A percentile compares a stretch with the other conserved stretches of the same genome.
These are phyloP conservation scores for Casuarina glauca DNA, from an alignment of 306 rosid species.

Conservation along the genomic window DNA sequence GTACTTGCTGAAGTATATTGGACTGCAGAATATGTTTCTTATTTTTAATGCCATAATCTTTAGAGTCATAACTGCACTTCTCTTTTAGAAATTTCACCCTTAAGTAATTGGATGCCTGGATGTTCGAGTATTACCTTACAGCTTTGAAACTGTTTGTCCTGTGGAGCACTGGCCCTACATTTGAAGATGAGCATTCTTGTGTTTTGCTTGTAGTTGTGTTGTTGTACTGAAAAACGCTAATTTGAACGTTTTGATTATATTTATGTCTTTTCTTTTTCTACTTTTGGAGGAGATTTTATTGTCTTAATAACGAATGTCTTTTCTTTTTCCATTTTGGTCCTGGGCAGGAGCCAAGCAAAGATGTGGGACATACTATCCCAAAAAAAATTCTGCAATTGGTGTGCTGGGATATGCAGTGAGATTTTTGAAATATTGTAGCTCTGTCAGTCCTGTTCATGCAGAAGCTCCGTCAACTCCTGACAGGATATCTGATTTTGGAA, in stretches of 20 bases:
- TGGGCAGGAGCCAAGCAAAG: slow-evolving; percentile 63
- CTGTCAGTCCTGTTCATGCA: slow-evolving; percentile 53
- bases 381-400: slow-evolving; percentile 33
- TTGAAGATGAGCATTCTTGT: neutral
- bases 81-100: neutral
- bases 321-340: slow-evolving; percentile 26
- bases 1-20: slow-evolving; percentile 5
- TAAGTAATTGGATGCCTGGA: slow-evolving; percentile 8
- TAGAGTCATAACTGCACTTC: neutral
- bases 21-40: neutral
- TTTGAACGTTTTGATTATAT: slow-evolving; percentile 12
- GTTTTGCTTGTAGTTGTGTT: slow-evolving; percentile 19
- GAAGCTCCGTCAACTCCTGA: slow-evolving; percentile 87
- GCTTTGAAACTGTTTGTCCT: slow-evolving; percentile 13
- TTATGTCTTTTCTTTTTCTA: too few species aligned
- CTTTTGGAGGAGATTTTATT: neutral
- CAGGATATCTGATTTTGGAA: slow-evolving; percentile 64
- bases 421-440: slow-evolving; percentile 63
- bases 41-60: neutral
- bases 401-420: slow-evolving; percentile 74
- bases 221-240: slow-evolving; percentile 15
- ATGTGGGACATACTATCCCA: slow-evolving; percentile 42
- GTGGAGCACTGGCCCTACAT: slow-evolving; percentile 6
- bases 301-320: neutral
- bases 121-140: slow-evolving; percentile 11